Evolutionary conservation across 306 rosid genomes (phyloP).

Genomic region (Lathyrus tuberosus): DNA sequence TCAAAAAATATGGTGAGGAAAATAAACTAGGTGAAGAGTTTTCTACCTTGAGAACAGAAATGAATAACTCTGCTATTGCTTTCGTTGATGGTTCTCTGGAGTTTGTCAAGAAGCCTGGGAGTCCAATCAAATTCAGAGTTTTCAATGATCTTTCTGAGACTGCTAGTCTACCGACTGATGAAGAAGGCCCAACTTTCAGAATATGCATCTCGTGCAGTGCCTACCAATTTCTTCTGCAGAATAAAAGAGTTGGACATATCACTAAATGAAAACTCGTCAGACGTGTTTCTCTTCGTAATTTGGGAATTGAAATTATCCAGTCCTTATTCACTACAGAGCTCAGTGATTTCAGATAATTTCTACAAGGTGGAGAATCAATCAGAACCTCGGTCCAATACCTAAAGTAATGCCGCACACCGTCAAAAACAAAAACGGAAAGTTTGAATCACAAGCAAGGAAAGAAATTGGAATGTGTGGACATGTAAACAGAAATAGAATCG

Average conservation of each 20-base stretch:
- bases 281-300: constrained; percentile 74
- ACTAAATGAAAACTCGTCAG: constrained; percentile 80
- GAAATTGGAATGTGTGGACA: too few species aligned
- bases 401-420: too few species aligned
- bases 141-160: constrained; percentile 50
- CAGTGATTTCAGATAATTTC: constrained; percentile 66
- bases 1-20: too few species aligned
- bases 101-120: constrained; percentile 88
- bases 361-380: too few species aligned
- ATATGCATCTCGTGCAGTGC: constrained; percentile 57
- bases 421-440: too few species aligned
- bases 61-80: constrained; percentile 79
- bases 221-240: constrained; percentile 74
- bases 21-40: too few species aligned
- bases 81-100: constrained; percentile 81
- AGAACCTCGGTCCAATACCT: too few species aligned
- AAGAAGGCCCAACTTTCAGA: constrained; percentile 50
- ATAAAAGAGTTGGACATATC: constrained; percentile 66
- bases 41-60: constrained; percentile 80
- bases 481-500: too few species aligned
- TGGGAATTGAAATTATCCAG: constrained; percentile 81
- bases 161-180: constrained; percentile 42
- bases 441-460: too few species aligned
- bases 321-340: constrained; percentile 76
- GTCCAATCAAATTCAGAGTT: constrained; percentile 83